Evolutionary conservation across 257 asterid genomes (phyloP).

Genomic region (Solanum acaule): DNA sequence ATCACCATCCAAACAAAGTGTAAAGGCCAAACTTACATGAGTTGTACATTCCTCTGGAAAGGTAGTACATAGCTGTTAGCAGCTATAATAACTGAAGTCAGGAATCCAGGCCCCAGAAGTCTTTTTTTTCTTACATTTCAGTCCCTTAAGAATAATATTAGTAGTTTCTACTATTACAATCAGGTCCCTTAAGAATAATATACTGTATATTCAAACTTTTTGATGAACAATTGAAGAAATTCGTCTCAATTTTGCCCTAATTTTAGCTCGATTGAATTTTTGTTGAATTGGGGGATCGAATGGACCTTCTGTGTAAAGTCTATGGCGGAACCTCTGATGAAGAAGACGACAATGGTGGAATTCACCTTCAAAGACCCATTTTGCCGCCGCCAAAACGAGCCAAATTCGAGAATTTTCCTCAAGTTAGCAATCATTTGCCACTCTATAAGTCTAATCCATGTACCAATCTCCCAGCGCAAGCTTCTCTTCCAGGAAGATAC

Average conservation of each 20-base stretch:
- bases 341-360: slow-evolving; percentile 24
- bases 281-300: background rate
- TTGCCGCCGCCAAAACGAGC: slow-evolving; percentile 29
- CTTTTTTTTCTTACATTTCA: background rate
- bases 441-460: background rate
- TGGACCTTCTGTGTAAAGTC: slow-evolving; percentile 70
- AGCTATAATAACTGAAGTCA: background rate
- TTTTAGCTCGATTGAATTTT: background rate
- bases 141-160: background rate
- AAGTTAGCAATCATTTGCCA: background rate
- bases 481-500: slow-evolving; percentile 66
- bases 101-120: background rate
- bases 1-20: background rate
- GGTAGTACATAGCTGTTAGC: background rate
- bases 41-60: background rate
- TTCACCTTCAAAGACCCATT: background rate
- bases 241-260: background rate
- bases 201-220: background rate
- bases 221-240: background rate
- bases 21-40: background rate
- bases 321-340: slow-evolving; percentile 51
- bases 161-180: background rate
- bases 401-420: slow-evolving; percentile 6
- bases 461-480: slow-evolving; percentile 18
- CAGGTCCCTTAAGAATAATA: background rate